These are phyloP conservation scores for Tulasnella sp. DNA, from an alignment of 768 basidiomycete genomes.

Conservation along the genomic window DNA sequence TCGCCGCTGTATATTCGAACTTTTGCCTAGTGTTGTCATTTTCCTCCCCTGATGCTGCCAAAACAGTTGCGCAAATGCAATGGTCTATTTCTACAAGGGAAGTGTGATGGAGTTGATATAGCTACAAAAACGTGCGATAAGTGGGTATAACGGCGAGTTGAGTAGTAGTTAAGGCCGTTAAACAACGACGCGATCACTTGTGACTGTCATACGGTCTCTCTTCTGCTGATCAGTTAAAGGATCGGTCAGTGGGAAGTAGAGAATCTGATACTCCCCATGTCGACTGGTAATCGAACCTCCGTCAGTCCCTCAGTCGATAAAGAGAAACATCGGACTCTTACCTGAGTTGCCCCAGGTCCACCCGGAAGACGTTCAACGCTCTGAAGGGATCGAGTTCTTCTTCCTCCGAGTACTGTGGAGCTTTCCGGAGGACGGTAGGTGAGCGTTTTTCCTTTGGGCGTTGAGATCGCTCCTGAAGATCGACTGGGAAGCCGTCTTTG, in stretches of 20 bases:
- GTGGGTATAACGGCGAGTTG: neutral
- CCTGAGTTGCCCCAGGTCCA: conserved; percentile 34
- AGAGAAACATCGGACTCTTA: conserved; percentile 19
- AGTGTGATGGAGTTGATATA: neutral
- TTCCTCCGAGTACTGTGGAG: neutral
- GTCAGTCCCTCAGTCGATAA: neutral
- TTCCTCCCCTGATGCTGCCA: neutral
- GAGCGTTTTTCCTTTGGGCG: neutral
- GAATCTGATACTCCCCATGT: conserved; percentile 60
- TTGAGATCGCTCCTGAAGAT: neutral
- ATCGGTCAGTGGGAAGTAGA: conserved; percentile 64
- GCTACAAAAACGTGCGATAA: neutral
- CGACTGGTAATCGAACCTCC: conserved; percentile 27
- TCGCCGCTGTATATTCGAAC: neutral
- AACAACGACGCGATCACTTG: conserved; percentile 31
- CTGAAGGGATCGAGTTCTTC: conserved; percentile 23
- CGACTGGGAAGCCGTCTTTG: neutral
- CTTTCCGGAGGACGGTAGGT: neutral
- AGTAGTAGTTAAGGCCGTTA: neutral
- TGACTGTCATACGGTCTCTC: conserved; percentile 38
- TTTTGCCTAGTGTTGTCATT: neutral
- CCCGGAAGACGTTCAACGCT: conserved; percentile 39
- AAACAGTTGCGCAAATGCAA: neutral
- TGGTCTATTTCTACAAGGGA: neutral
- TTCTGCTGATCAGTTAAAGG: conserved; percentile 49